phyloP scores from a whole-genome alignment of 2,329 filamentous ascomycete species.

The Diaporthe nobilis region DNA sequence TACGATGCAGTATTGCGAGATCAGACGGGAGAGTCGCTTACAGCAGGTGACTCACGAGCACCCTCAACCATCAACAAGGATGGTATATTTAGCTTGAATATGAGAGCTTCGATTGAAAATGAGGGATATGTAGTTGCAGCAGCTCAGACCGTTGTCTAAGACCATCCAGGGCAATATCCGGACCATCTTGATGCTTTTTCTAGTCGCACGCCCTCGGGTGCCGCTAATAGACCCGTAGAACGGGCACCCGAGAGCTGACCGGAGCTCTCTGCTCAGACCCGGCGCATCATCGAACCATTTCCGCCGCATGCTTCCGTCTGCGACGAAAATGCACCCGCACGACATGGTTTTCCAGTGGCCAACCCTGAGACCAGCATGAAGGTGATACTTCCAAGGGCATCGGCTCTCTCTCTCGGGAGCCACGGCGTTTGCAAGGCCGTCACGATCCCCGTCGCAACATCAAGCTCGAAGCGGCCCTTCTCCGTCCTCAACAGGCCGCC shows the following conservation, averaged over 20 bases:
- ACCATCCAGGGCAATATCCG: background rate
- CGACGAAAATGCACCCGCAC: conserved; percentile 19
- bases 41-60: conserved; percentile 17
- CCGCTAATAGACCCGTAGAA: background rate
- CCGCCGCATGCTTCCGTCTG: background rate
- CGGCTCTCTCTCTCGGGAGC: conserved; percentile 26
- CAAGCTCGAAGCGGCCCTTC: conserved; percentile 63
- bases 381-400: conserved; percentile 33
- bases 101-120: background rate
- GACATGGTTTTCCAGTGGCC: conserved; percentile 29
- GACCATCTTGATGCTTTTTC: background rate
- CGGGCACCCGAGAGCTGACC: conserved; percentile 16
- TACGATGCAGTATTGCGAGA: conserved; percentile 5
- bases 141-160: background rate
- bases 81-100: background rate
- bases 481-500: conserved; percentile 87
- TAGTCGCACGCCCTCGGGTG: conserved; percentile 11
- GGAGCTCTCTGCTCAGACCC: conserved; percentile 23
- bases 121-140: background rate
- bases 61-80: background rate
- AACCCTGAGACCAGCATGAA: conserved; percentile 35
- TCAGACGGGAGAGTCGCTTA: conserved; percentile 6
- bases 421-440: conserved; percentile 15
- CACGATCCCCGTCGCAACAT: background rate
- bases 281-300: conserved; percentile 40